Base-by-base conservation (phyloP, 2,329 filamentous ascomycete species). In the Epichloe sp. region DNA sequence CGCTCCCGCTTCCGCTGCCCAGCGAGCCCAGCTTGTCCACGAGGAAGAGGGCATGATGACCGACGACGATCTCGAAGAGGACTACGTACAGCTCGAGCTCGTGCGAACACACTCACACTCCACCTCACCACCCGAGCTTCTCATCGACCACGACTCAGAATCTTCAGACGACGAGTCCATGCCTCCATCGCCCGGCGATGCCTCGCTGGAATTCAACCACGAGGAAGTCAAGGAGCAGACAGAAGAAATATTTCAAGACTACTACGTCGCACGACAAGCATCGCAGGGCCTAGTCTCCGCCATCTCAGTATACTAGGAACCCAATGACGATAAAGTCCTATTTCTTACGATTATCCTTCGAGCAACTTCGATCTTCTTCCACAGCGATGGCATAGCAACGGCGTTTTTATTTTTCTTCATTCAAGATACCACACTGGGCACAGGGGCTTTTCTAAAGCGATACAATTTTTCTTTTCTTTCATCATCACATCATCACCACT, bases 91-190 rank as follows among this genome's bases (percentile, higher is more conserved):
- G 53, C 78, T 88, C 50, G 75, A 78, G 54, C 77, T 89, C 53
- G 85, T 82, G 51, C 80, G 83, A 60, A 84, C 82, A 55, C 73
- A 74, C 26, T 88, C 84, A 5, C 83, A 83, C 68, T 72, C 73
- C 61, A 77, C 68, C 60, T 79, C 81, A 49, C 77, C 85, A 49
- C 85, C 85, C 8, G 85, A 87, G 64, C 44, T 51, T 11, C 79
- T 88, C 52, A 76, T 82, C 59, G 83, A 88, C 66, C 79, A 77
- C 54, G 77, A 81, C 57, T 74, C 80, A 56, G 85, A 88, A 63
- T 83, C 83, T 55, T 82, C 79, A 2, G 83, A 80, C 52, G 85
- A 88, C 59, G 85, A 89, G 68, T 82, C 86, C 58, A 80, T 87
- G 79, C 86, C 86, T 7, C 83, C 83, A 19, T 86, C 83, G 54